Percentiles rank a stretch among this genome's conserved stretches.
Evolutionary conservation across 1,284 basidiomycete genomes (phyloP).

Genomic region (Porogramme epimiltina): DNA sequence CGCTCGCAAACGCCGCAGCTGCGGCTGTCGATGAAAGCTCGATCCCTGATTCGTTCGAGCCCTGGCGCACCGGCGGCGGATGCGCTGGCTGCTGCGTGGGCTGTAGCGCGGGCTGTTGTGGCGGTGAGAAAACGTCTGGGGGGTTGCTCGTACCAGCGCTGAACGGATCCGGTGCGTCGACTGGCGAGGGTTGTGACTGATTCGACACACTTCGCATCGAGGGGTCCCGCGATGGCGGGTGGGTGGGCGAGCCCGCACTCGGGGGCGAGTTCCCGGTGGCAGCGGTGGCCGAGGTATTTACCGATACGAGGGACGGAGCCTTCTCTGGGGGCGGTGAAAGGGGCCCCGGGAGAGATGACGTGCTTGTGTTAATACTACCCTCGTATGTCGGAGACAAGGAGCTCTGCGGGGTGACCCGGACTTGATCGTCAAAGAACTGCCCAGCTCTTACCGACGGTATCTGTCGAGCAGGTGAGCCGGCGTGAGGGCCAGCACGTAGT

Average conservation of each 20-base stretch:
- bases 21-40: slow-evolving; percentile 19
- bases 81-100: too few relatives aligned
- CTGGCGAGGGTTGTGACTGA: background rate
- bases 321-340: slow-evolving; percentile 5
- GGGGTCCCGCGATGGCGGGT: background rate
- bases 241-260: background rate
- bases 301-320: background rate
- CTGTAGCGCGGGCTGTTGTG: too few relatives aligned
- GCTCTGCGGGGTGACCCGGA: slow-evolving; percentile 18
- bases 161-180: background rate
- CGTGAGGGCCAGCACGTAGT: slow-evolving; percentile 42
- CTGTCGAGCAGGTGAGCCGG: slow-evolving; percentile 24
- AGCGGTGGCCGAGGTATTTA: background rate
- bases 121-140: too few relatives aligned
- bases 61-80: background rate
- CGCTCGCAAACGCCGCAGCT: slow-evolving; percentile 21
- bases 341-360: slow-evolving; percentile 3
- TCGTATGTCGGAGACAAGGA: slow-evolving; percentile 9
- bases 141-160: too few relatives aligned
- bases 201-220: background rate
- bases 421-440: slow-evolving; percentile 28
- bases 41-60: slow-evolving; percentile 13
- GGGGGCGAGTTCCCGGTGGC: background rate
- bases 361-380: slow-evolving; percentile 3
- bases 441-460: slow-evolving; percentile 18